Evolutionary conservation across 768 basidiomycete species (phyloP), one percentile per base, ranked within the genome.

Genomic region (Agaricus subrufescens): DNA sequence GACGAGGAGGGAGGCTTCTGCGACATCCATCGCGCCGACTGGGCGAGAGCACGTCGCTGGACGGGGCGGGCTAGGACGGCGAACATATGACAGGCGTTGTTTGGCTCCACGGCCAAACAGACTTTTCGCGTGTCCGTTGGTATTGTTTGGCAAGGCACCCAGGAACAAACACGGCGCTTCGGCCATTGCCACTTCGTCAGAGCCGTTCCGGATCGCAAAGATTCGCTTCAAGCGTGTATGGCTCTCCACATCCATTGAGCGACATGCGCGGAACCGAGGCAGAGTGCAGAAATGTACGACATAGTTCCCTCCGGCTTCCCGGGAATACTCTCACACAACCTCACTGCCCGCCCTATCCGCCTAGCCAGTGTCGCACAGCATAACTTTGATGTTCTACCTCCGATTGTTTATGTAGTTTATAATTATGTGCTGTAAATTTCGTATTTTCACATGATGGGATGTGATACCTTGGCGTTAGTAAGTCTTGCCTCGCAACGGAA

Each of bases 11-110:
- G 63, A 15, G 66, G 59, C 25, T 64, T 66, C 61, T 73, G 66
- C 15, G 75, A 71, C 59, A 71, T 63, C 52, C 67, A 74, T 66
- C 74, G 67, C 58, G 68, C 63, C 11, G 71, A 62, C n/a, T 66
- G 66, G 48, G 60, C 60, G 44, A 71, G 50, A 29, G 69, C 63
- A 44, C 70, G 69, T 50, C 73, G 68, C 34, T 69, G 66, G 50
- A 72, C 62, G 40, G 72, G 69, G 60, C 72, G 70, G 19, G 69
- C 57, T 46, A 75, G 61, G 40, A 70, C 64, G 25, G 70, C 62
- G 44, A 71, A 66, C 70, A 71, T 71, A 42, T 49, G 43, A 50
- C 52, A 48, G 46, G 50, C 37, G 50, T 50, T 51, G 53, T 44
- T 44, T 57, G 50, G 54, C 51, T n/a, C 30, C 34, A 27, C 44